Percentiles rank a stretch among this genome's conserved stretches.
phyloP scores from a whole-genome alignment of 1,284 basidiomycete genomes.

The Phellopilus nigrolimitatus region DNA sequence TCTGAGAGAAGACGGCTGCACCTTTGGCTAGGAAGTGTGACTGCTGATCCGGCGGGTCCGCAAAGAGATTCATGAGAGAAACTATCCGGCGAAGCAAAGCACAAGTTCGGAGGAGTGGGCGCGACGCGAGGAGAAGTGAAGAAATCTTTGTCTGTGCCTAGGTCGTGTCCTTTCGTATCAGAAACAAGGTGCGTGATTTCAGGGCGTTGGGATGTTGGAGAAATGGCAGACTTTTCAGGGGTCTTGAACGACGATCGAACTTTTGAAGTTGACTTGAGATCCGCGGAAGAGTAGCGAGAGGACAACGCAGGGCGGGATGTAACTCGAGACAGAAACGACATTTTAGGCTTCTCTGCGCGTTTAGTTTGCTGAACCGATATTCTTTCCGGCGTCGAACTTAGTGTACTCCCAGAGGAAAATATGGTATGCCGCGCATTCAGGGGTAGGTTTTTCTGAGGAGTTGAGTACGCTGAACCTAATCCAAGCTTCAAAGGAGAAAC shows the following conservation, averaged over 20 bases:
- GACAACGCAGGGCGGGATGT: constrained; percentile 18
- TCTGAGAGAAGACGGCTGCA: background rate
- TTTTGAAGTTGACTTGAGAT: constrained; percentile 16
- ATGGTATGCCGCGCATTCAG: constrained; percentile 13
- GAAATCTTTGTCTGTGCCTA: constrained; percentile 13
- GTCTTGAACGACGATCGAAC: constrained; percentile 5
- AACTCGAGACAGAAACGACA: constrained; percentile 16
- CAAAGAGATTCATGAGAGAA: constrained; percentile 5
- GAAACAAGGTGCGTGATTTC: constrained; percentile 3
- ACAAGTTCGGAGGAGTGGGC: constrained; percentile 17
- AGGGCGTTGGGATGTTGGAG: background rate
- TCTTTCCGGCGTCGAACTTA: constrained; percentile 6
- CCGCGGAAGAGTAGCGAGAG: constrained; percentile 19
- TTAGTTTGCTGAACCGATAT: background rate
- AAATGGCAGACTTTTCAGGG: background rate
- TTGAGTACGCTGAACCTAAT: constrained; percentile 1
- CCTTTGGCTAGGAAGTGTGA: background rate
- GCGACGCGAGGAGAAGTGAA: constrained; percentile 17
- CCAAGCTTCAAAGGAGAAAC: constrained; percentile 2
- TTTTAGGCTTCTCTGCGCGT: constrained; percentile 15
- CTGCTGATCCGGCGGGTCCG: constrained; percentile 1
- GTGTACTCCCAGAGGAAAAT: constrained; percentile 13
- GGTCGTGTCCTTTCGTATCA: background rate
- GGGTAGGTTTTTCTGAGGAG: constrained; percentile 1
- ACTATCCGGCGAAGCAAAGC: constrained; percentile 11